These are phyloP conservation scores for Vanrija sp. DNA, from an alignment of 1,284 basidiomycete species.

Conservation along the genomic window DNA sequence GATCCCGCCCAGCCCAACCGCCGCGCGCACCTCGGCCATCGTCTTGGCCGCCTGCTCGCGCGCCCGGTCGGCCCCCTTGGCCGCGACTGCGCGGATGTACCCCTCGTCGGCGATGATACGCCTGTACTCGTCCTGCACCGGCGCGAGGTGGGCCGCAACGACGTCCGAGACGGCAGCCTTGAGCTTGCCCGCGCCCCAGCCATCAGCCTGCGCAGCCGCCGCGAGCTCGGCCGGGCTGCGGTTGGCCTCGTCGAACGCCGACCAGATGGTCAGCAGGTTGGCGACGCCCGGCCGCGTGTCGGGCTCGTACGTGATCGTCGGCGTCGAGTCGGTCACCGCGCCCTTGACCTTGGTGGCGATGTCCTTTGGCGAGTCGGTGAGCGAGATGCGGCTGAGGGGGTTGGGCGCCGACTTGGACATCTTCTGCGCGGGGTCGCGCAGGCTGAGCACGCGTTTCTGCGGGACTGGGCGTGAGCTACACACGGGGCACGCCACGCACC, in stretches of 20 bases:
- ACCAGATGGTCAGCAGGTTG: conserved; percentile 73
- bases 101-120: conserved; percentile 59
- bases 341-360: conserved; percentile 69
- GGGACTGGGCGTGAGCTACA: conserved; percentile 56
- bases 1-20: conserved; percentile 58
- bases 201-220: conserved; percentile 50
- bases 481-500: conserved; percentile 56
- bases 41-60: conserved; percentile 59
- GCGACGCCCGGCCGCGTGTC: conserved; percentile 70
- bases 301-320: conserved; percentile 73
- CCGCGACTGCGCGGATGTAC: conserved; percentile 64
- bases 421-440: conserved; percentile 78
- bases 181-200: conserved; percentile 59
- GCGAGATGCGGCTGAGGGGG: conserved; percentile 72
- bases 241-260: conserved; percentile 13
- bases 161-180: conserved; percentile 72
- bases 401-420: conserved; percentile 94
- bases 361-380: conserved; percentile 67
- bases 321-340: conserved; percentile 79
- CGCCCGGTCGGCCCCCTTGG: conserved; percentile 63
- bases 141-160: conserved; percentile 63
- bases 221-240: conserved; percentile 54
- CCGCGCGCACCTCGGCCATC: conserved; percentile 63
- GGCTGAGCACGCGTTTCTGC: conserved; percentile 68
- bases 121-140: conserved; percentile 67